phyloP scores from a whole-genome alignment of 768 basidiomycete genomes.

The Gymnopilus junonius region DNA sequence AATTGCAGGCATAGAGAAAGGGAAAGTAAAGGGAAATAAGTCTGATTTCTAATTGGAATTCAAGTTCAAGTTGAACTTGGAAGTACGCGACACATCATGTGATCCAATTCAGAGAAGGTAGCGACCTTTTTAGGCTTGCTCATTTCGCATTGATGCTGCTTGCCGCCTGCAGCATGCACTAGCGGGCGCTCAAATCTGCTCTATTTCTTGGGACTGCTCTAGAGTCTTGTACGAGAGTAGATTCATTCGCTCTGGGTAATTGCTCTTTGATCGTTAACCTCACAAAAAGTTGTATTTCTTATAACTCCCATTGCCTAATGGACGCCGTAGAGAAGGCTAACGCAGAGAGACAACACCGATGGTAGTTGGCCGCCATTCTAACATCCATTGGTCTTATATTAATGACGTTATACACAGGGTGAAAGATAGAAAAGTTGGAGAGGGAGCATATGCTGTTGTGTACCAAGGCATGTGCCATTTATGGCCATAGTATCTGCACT shows the following conservation, averaged over 20 bases:
- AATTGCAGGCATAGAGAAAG: conserved; percentile 3
- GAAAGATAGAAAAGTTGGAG: conserved; percentile 83
- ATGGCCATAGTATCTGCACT: not conserved
- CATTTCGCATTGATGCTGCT: conserved; percentile 7
- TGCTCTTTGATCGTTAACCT: not conserved
- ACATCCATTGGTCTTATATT: not conserved
- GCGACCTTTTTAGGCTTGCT: conserved; percentile 1
- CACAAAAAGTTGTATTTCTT: not conserved
- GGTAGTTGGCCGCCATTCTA: conserved; percentile 18
- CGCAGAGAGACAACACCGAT: conserved; percentile 54
- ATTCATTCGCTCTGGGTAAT: not conserved
- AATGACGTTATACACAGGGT: conserved; percentile 47
- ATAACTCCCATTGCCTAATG: conserved; percentile 55
- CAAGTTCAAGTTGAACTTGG: conserved; percentile 5
- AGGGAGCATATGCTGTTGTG: conserved; percentile 96
- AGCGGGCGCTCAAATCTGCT: conserved; percentile 4
- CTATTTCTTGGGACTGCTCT: not conserved
- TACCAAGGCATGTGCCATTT: conserved; percentile 73
- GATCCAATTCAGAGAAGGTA: not conserved
- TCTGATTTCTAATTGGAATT: not conserved
- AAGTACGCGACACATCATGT: conserved; percentile 11
- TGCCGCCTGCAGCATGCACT: conserved; percentile 17
- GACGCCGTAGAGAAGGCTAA: conserved; percentile 86
- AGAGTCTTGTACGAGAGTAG: not conserved
- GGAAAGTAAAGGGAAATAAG: not conserved